Base-by-base conservation (phyloP, 2,329 filamentous ascomycete genomes). In the Incumbomyces delicatus region DNA sequence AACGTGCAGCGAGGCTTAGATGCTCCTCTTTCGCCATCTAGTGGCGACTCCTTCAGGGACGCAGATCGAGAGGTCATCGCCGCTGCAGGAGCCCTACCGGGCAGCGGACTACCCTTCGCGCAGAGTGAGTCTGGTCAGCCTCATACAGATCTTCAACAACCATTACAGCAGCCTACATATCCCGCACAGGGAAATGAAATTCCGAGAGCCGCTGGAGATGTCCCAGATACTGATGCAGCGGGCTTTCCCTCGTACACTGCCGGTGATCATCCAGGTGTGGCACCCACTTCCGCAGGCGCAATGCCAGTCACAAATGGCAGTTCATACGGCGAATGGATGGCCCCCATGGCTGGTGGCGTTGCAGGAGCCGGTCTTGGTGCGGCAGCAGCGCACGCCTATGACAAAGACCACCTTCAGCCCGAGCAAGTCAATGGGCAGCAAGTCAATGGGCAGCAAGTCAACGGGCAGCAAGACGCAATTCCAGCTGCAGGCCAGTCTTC, bases 1-100 rank as follows among this genome's bases (percentile, higher is more conserved):
- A 81, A 88, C 71, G 77, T 94, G 65, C 85, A 88, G 66, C 81
- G 86, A 72, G 82, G 85, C 74, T 81, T 87, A 80, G 83, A 88
- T 68, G 81, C 78, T 62, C 79, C 84, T 62, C 73, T 81, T 63
- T 87, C 85, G 61, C 84, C 85, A 51, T 86, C 85, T 74, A 94
- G 86, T 73, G 79, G 80, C 66, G 80, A 81, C 66, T 87, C 82
- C 65, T 89, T 85, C 57, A 80, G 76, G 53, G 80, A 81, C 60
- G 72, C 74, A 61, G 55, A 57, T 48, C 54, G 53, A 39, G 76
- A 80, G 60, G 64, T 78, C 58, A 71, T 77, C 55, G 78, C 76
- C 46, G 76, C 76, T 41, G 74, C 79, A 22, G 74, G 71, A 37
- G 74, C 72, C 35, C 63, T 78, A 8, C 74, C 78, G 0, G 72